A percentile compares a stretch with the other conserved stretches of the same genome.
phyloP scores from a whole-genome alignment of 2,329 filamentous ascomycete species.

The Sporothrix humicola region DNA sequence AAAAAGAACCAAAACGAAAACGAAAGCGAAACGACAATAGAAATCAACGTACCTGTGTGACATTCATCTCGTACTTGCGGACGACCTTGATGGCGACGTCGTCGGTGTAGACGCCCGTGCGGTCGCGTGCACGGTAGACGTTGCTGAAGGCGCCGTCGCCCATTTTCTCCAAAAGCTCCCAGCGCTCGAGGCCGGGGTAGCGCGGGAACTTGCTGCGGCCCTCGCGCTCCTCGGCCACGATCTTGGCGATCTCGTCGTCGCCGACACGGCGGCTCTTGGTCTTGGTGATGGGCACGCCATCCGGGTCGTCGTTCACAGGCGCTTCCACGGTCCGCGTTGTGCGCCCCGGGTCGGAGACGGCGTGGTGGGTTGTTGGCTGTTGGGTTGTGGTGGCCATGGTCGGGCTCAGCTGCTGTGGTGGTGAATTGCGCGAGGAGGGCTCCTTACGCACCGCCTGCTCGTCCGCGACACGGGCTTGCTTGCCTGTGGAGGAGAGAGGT shows the following conservation, averaged over 20 bases:
- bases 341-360: slow-evolving; percentile 40
- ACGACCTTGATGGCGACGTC: slow-evolving; percentile 99
- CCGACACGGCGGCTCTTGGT: slow-evolving; percentile 54
- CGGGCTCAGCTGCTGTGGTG: slow-evolving; percentile 59
- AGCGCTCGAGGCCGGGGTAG: slow-evolving; percentile 85
- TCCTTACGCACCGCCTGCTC: slow-evolving; percentile 57
- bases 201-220: slow-evolving; percentile 82
- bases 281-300: slow-evolving; percentile 43
- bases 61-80: slow-evolving; percentile 98
- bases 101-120: slow-evolving; percentile 65
- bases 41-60: slow-evolving; percentile 74
- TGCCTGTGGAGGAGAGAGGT: slow-evolving; percentile 58
- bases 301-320: slow-evolving; percentile 33
- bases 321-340: slow-evolving; percentile 23
- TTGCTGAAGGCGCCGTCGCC: slow-evolving; percentile 99
- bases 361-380: slow-evolving; percentile 56
- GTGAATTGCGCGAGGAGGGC: slow-evolving; percentile 41
- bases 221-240: slow-evolving; percentile 90
- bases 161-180: slow-evolving; percentile 93
- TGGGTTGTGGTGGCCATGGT: slow-evolving; percentile 49
- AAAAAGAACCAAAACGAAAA: too few species aligned
- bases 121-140: slow-evolving; percentile 87
- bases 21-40: slow-evolving; percentile 24
- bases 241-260: slow-evolving; percentile 77
- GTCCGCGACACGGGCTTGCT: slow-evolving; percentile 78